A percentile compares a stretch with the other conserved stretches of the same genome.
phyloP scores from a whole-genome alignment of 2,329 filamentous ascomycete species.

The Ascochyta lentis region DNA sequence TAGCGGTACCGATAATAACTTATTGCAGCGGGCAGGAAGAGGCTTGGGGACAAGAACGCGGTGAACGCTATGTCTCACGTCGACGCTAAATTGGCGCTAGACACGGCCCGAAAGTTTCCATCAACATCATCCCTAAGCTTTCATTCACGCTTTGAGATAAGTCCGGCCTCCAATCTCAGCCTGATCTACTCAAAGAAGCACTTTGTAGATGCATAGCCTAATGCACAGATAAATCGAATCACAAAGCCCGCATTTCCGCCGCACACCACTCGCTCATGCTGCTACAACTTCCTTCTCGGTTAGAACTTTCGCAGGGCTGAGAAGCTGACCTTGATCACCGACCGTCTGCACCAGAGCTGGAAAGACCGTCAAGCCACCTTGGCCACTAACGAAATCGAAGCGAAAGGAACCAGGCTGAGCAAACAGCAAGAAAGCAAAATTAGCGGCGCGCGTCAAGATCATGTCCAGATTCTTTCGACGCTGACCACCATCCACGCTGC shows the following conservation, averaged over 20 bases:
- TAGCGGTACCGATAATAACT: neutral
- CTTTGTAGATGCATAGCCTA: neutral
- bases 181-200: neutral
- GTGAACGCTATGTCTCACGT: neutral
- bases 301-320: constrained; percentile 22
- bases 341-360: constrained; percentile 38
- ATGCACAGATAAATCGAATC: neutral
- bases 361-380: constrained; percentile 28
- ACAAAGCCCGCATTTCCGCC: neutral
- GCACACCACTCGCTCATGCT: neutral
- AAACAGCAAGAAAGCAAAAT: constrained; percentile 39
- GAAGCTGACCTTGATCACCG: constrained; percentile 31
- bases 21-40: neutral
- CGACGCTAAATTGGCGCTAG: neutral
- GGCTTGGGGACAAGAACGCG: neutral
- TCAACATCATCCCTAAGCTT: neutral
- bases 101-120: neutral
- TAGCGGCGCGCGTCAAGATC: constrained; percentile 37
- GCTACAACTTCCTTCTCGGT: constrained; percentile 24
- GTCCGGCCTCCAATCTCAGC: neutral
- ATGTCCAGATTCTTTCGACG: constrained; percentile 38
- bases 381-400: constrained; percentile 32
- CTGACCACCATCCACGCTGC: constrained; percentile 20
- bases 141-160: neutral
- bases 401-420: constrained; percentile 38